Percentiles rank a stretch among this genome's conserved stretches.
phyloP scores from a whole-genome alignment of 495 filamentous ascomycete genomes.

The Lasiosphaeria hispida region DNA sequence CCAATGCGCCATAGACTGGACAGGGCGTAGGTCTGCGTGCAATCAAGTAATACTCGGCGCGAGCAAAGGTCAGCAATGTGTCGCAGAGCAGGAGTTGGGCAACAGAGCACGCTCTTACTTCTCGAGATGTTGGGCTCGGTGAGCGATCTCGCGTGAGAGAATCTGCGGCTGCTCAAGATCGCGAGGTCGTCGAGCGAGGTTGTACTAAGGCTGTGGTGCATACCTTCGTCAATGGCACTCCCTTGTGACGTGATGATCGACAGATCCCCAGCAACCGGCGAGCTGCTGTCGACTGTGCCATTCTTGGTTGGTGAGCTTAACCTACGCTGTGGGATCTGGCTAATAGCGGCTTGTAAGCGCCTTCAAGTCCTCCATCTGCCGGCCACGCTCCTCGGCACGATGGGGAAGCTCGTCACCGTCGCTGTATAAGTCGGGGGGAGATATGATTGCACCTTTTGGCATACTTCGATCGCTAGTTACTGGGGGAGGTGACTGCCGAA shows the following conservation, averaged over 20 bases:
- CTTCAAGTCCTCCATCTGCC: slow-evolving; percentile 62
- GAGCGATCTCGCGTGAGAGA: slow-evolving; percentile 77
- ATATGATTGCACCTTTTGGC: slow-evolving; percentile 77
- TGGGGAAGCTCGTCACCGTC: slow-evolving; percentile 72
- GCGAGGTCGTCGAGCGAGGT: slow-evolving; percentile 35
- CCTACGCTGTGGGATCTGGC: slow-evolving; percentile 68
- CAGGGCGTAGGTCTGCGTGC: too few relatives aligned
- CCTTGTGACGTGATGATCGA: slow-evolving; percentile 34
- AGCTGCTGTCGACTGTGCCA: slow-evolving; percentile 17
- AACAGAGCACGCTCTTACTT: too few relatives aligned
- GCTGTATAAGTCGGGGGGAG: slow-evolving; percentile 83
- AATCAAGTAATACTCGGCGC: too few relatives aligned
- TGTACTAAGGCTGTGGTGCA: slow-evolving; percentile 37
- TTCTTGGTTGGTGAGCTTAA: slow-evolving; percentile 56
- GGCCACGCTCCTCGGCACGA: slow-evolving; percentile 36
- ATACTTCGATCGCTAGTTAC: slow-evolving; percentile 63
- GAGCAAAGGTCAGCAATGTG: too few relatives aligned
- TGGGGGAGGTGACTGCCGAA: slow-evolving; percentile 78
- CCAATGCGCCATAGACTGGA: too few relatives aligned
- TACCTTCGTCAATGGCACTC: slow-evolving; percentile 33
- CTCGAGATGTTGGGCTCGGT: slow-evolving; percentile 68
- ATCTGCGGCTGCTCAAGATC: slow-evolving; percentile 34
- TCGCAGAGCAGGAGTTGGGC: too few relatives aligned
- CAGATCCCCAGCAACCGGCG: slow-evolving; percentile 31
- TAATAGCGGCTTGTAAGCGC: slow-evolving; percentile 82